Percentiles rank a stretch among this genome's conserved stretches.
phyloP scores from a whole-genome alignment of 2,329 filamentous ascomycete species.

The Trichocomaceae sp. region DNA sequence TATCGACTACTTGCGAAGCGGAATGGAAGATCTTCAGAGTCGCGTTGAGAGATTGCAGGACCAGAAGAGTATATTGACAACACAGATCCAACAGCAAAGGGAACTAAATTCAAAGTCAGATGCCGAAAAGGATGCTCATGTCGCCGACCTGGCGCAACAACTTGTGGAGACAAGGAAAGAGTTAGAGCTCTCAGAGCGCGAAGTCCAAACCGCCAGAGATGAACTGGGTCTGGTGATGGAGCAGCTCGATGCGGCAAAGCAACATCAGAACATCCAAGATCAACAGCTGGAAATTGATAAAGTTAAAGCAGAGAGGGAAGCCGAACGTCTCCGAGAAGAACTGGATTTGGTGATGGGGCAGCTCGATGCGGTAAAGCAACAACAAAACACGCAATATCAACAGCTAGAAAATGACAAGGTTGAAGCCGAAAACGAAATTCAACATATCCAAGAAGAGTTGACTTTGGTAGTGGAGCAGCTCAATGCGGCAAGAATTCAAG shows the following conservation, averaged over 20 bases:
- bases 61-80: conserved; percentile 80
- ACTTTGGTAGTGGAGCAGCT: conserved; percentile 38
- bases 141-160: conserved; percentile 41
- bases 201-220: conserved; percentile 33
- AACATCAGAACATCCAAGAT: conserved; percentile 30
- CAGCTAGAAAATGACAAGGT: conserved; percentile 52
- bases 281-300: conserved; percentile 28
- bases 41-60: conserved; percentile 74
- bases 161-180: conserved; percentile 59
- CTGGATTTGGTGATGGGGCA: conserved; percentile 39
- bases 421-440: conserved; percentile 53
- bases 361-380: conserved; percentile 21
- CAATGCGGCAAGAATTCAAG: conserved; percentile 32
- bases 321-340: conserved; percentile 37
- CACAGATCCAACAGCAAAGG: conserved; percentile 91
- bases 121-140: conserved; percentile 46
- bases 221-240: conserved; percentile 38
- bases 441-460: conserved; percentile 30
- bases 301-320: conserved; percentile 24
- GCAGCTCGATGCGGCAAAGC: conserved; percentile 38
- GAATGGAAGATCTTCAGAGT: conserved; percentile 70
- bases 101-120: conserved; percentile 87
- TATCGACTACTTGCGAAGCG: conserved; percentile 66
- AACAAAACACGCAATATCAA: conserved; percentile 26
- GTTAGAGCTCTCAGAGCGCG: conserved; percentile 48